Evolutionary conservation across 768 basidiomycete genomes (phyloP), one percentile per base, ranked within the genome.

Genomic region (Gautieria morchelliformis): DNA sequence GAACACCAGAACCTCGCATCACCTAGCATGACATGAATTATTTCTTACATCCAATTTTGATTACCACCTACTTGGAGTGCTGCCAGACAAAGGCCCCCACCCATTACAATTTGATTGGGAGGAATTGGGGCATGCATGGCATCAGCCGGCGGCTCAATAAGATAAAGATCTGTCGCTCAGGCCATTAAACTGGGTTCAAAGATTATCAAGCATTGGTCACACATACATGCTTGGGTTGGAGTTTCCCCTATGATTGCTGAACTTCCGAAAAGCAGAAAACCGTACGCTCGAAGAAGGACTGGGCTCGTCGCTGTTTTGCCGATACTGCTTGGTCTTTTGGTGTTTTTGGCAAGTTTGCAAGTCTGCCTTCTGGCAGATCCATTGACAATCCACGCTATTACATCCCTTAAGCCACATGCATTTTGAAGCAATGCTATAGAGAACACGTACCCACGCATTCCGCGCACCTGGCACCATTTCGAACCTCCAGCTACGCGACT

Each of bases 381-480:
- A 74, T 56, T 74, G 71, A 7, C 61, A 70, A 56, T 74, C 71
- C 12, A 74, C 67, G 5, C 72, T 57, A 14, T 2, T n/a, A 22
- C 69, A 60, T 58, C 45, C 44, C 27, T 22, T 39, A 32, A 39
- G 53, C 2, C 57, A 22, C n/a, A n/a, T 22, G 41, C 48, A 49
- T 60, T 35, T 60, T 64, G 51, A 61, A 64, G 55, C 62, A 69
- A 30, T 19, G 14, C 8, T 4, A 50, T 35, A 33, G 19, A 19
- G 27, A 30, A 24, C 17, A 52, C 45, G 40, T 66, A 67, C 61
- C 93, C 93, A 53, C 80, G 72, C 47, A 92, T 67, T 19, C 87
- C 85, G 42, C 94, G 84, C 35, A 94, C 92, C 70, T 96, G 94
- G 95, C 95, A 98, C 93, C 95, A 98, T 67, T 94, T 93, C 5